Evolutionary conservation across 441 rosid genomes (phyloP), one percentile per base, ranked within the genome.

Genomic region (Populus trichocarpa): DNA sequence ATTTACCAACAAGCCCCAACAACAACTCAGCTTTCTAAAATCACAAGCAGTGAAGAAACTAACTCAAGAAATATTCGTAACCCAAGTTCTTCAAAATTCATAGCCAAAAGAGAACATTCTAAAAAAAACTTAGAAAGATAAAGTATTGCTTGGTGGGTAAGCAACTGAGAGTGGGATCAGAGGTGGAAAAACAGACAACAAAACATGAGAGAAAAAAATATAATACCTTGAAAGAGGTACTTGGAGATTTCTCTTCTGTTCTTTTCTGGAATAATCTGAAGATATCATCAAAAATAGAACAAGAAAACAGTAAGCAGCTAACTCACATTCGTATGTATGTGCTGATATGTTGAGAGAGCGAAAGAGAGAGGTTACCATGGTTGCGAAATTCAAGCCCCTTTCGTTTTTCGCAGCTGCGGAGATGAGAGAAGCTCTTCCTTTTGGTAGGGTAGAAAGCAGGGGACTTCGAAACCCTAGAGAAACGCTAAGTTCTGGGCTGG

Each of bases 241-340:
- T 30, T 30, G 3, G 32, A 70, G 30, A 70, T 70, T 40, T 70
- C 61, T 70, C 61, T 70, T 28, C 73, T 70, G 73, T 70, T 70
- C 59, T 70, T 70, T 28, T 70, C 61, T 13, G 73, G 33, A 42
- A 70, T 70, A 42, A 70, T 70, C 73, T 70, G 61, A 40, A 40
- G 20, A 23, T 2, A 36, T 7, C 40, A 70, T 5, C 33, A 40
- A 23, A 40, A 40, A 64, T 26, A 70, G 57, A 46, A 1, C 57
- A 46, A 46, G 57, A 46, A 46, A 46, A 46, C 57, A 46, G 57
- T 46, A 46, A 46, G 57, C 20, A 46, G 57, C 57, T 46, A 46
- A 14, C 57, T 46, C 57, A 46, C 20, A 14, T 46, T 46, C 57
- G 20, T 1, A 46, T 13, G 57, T 5, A 46, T 46, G 20, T 14